Percentiles rank a stretch among this genome's conserved stretches.
Evolutionary conservation across 164 flowering plant species (phyloP).

Genomic region (Macadamia tetraphylla): DNA sequence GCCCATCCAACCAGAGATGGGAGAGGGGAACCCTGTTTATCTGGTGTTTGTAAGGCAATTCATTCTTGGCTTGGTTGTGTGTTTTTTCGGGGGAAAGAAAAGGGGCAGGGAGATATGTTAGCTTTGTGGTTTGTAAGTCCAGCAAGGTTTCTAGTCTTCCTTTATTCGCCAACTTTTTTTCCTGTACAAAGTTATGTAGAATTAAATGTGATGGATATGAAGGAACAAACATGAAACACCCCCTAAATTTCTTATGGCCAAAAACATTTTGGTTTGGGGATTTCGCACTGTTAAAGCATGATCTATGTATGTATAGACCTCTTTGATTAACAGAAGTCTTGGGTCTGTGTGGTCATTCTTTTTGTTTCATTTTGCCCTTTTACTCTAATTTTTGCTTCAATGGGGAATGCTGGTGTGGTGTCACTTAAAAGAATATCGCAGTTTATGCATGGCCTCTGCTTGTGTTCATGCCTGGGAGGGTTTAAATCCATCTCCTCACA

Average conservation of each 20-base stretch:
- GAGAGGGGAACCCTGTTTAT: slow-evolving; percentile 15
- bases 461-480: too few species aligned
- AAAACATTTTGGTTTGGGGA: not conserved
- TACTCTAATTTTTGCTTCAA: too few species aligned
- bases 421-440: too few species aligned
- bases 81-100: not conserved
- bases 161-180: not conserved
- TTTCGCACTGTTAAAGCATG: not conserved
- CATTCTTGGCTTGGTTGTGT: slow-evolving; percentile 33
- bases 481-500: too few species aligned
- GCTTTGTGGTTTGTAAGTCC: not conserved
- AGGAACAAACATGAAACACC: not conserved
- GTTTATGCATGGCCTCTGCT: too few species aligned
- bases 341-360: too few species aligned
- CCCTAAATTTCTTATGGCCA: not conserved
- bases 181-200: not conserved
- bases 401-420: too few species aligned
- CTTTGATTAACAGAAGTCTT: not conserved
- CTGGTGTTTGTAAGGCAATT: slow-evolving; percentile 20
- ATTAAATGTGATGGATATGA: not conserved
- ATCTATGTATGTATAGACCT: not conserved
- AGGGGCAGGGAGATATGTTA: not conserved
- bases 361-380: too few species aligned
- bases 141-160: not conserved
- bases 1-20: slow-evolving; percentile 11